Conservation (phyloP, 192 early-diverging fungal genomes). For the Podochytrium sp. region DNA sequence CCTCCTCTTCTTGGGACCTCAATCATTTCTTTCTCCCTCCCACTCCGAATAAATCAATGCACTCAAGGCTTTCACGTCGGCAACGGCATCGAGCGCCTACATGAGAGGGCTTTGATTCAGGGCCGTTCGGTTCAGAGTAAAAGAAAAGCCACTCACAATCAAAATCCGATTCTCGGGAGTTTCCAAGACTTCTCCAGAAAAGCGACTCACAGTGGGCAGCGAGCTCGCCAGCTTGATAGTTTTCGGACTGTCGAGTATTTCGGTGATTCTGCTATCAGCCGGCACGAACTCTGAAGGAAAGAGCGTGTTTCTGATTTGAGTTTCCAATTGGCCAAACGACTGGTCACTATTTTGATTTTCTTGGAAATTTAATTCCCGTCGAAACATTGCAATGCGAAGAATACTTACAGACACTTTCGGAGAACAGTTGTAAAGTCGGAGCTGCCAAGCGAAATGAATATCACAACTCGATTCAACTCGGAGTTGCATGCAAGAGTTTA, state of each 20-base stretch:
- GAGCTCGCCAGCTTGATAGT: slow-evolving; percentile 41
- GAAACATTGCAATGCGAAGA: background rate
- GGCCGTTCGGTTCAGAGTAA: background rate
- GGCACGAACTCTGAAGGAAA: background rate
- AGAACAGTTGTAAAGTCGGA: slow-evolving; percentile 8
- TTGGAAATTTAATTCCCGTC: no score
- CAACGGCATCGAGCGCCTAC: slow-evolving; percentile 37
- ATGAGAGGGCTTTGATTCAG: background rate
- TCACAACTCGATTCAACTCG: slow-evolving; percentile 7
- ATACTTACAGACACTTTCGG: slow-evolving; percentile 1
- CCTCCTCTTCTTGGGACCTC: no score
- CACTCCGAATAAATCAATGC: slow-evolving; percentile 53
- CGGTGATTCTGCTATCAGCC: background rate
- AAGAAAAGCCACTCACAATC: slow-evolving; percentile 36
- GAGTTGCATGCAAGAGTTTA: slow-evolving; percentile 39
- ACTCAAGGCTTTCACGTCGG: slow-evolving; percentile 48
- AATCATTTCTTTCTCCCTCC: slow-evolving; percentile 42
- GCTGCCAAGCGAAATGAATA: background rate
- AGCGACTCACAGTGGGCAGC: slow-evolving; percentile 41
- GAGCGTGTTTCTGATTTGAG: background rate
- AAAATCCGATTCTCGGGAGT: slow-evolving; percentile 47
- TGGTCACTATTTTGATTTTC: slow-evolving; percentile 21
- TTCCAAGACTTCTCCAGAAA: slow-evolving; percentile 40
- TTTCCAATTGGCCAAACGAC: slow-evolving; percentile 44
- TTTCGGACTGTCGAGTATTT: background rate